Evolutionary conservation across 305 asterid species (phyloP), one percentile per base, ranked within the genome.

Genomic region (Solanum chacoense): DNA sequence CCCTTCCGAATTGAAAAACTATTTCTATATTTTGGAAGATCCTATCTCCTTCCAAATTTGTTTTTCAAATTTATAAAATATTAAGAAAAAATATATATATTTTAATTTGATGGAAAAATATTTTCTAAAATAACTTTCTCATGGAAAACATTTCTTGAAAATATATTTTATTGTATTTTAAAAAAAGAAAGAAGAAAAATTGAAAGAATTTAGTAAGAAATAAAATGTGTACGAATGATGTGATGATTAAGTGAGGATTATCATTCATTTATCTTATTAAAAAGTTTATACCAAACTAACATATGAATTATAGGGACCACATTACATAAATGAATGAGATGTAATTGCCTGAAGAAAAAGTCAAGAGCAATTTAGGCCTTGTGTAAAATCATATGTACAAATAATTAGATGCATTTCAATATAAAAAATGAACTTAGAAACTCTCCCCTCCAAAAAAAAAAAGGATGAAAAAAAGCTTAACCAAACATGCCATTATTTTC

Each of bases 311-410:
- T 24, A 26, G n/a, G 7, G 11, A 38, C 35, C 12, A 2, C 13
- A 26, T 1, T 26, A 26, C 28, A 24, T 24, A 24, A 79, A 12
- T 13, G 63, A 78, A 37, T n/a, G n/a, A n/a, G 22, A 7, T 50
- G 14, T 65, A 26, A 77, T 20, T 34, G 26, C 59, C 55, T 81
- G 32, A 81, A 69, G 90, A 71, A 36, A 83, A 10, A 74, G 85
- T 88, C 90, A 88, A 45, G 74, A 88, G 75, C 37, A 29, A 67
- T 88, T 31, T 83, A 88, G 20, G 38, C 85, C 88, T 69, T 84
- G 74, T 34, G 63, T 83, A 88, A 83, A 80, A 77, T 65, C 34
- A 72, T 36, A 76, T 69, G 77, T 72, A 55, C 85, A 26, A 78
- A 38, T 11, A 87, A 50, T 40, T n/a, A 87, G 59, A 85, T 77